phyloP scores from a whole-genome alignment of 306 rosid genomes.

The Lathyrus oleraceus region DNA sequence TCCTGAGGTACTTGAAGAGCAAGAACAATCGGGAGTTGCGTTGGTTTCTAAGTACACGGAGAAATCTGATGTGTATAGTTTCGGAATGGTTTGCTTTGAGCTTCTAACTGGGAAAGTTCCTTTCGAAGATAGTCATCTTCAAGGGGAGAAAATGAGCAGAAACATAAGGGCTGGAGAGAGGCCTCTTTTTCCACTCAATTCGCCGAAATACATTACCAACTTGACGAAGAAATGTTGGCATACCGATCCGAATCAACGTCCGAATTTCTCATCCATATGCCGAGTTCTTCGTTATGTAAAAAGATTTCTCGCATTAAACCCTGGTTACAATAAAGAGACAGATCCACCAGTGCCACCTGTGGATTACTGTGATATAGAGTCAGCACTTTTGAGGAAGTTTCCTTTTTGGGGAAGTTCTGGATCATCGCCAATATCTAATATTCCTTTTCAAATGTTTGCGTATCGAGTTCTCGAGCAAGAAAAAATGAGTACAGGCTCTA shows the following conservation, averaged over 20 bases:
- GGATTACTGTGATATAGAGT: constrained; percentile 80
- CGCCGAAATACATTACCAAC: constrained; percentile 69
- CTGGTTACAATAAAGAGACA: constrained; percentile 53
- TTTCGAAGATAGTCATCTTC: constrained; percentile 88
- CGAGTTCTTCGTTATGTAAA: constrained; percentile 73
- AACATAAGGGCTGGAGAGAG: constrained; percentile 91
- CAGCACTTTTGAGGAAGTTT: constrained; percentile 52
- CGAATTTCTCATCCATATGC: constrained; percentile 80
- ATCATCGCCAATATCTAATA: constrained; percentile 45
- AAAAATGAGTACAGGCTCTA: constrained; percentile 35
- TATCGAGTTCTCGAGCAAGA: constrained; percentile 61
- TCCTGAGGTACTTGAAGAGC: constrained; percentile 91
- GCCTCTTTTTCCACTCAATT: constrained; percentile 69
- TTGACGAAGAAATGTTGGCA: constrained; percentile 92
- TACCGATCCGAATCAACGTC: constrained; percentile 70
- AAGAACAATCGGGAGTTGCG: constrained; percentile 51
- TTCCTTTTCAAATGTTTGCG: constrained; percentile 85
- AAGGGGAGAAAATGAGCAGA: constrained; percentile 90
- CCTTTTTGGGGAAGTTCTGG: constrained; percentile 61
- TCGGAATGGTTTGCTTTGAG: constrained; percentile 94
- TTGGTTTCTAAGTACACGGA: constrained; percentile 56
- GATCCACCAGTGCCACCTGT: constrained; percentile 58
- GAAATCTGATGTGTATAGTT: constrained; percentile 87
- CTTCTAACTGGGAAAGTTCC: constrained; percentile 90
- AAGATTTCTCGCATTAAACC: constrained; percentile 66